Percentiles rank a stretch among this genome's conserved stretches.
These are phyloP conservation scores for Wickerhamomyces mucosus DNA, from an alignment of 805 yeast genomes.

Conservation along the genomic window DNA sequence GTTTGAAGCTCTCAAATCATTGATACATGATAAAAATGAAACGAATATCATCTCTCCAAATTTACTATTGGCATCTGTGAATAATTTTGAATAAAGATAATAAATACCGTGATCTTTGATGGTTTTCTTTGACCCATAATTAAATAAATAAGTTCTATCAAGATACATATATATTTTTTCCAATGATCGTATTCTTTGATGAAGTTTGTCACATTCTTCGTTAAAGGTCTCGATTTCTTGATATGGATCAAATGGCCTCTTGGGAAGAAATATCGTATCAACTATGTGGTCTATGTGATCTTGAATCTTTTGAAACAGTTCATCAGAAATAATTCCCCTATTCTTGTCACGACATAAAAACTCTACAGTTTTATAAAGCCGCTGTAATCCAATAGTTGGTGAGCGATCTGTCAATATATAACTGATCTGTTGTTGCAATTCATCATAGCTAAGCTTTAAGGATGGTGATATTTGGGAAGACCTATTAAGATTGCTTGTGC, in stretches of 20 bases:
- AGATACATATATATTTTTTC: slow-evolving; percentile 12
- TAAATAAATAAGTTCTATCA: slow-evolving; percentile 18
- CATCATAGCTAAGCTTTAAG: no score
- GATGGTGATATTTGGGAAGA: no score
- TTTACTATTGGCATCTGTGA: no score
- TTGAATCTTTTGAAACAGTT: slow-evolving; percentile 7
- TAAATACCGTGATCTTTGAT: slow-evolving; percentile 7
- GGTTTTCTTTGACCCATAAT: slow-evolving; percentile 16
- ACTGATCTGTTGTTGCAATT: no score
- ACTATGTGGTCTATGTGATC: neutral
- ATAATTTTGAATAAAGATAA: slow-evolving; percentile 5
- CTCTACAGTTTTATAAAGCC: slow-evolving; percentile 18
- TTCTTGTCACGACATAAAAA: slow-evolving; percentile 16
- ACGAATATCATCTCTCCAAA: no score
- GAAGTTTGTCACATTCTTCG: neutral
- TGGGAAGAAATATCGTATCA: neutral
- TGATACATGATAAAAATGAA: no score
- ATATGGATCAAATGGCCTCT: neutral
- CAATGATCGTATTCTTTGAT: slow-evolving; percentile 3
- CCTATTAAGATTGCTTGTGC: no score
- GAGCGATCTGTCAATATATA: no score
- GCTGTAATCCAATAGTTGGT: no score
- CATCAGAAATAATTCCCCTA: slow-evolving; percentile 11
- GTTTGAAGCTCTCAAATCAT: no score
- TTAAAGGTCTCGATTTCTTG: no score